phyloP scores from a whole-genome alignment of 306 rosid species.

The Luffa aegyptiaca region DNA sequence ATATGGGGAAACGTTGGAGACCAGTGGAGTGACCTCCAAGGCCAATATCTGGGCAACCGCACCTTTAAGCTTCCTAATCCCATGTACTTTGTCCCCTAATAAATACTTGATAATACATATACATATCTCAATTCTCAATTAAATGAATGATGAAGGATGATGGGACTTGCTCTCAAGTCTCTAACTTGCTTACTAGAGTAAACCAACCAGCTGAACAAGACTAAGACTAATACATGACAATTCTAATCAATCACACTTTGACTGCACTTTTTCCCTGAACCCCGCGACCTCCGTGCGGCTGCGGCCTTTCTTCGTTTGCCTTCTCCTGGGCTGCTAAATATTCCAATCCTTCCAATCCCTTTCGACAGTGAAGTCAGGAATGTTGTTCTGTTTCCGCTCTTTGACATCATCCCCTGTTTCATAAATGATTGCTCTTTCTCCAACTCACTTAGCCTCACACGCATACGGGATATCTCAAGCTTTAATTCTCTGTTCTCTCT shows the following conservation, averaged over 20 bases:
- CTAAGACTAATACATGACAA: neutral
- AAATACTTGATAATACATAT: no score
- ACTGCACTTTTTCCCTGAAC: neutral
- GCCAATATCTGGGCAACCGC: no score
- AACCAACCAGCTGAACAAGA: no score
- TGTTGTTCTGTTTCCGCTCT: constrained; percentile 54
- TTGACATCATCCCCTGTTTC: constrained; percentile 78
- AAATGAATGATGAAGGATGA: no score
- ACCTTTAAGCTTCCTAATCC: no score
- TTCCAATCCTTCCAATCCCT: constrained; percentile 70
- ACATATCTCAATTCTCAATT: no score
- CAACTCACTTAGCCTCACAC: constrained; percentile 82
- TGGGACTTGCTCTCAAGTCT: no score
- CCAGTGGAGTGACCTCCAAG: no score
- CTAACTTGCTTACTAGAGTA: neutral
- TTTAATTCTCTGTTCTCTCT: constrained; percentile 81
- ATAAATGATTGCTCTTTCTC: constrained; percentile 78
- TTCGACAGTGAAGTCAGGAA: constrained; percentile 68
- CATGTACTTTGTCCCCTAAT: no score
- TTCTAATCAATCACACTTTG: neutral
- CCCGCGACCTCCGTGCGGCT: constrained; percentile 10
- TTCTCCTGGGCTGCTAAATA: constrained; percentile 49
- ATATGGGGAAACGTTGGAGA: no score
- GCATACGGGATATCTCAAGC: constrained; percentile 75
- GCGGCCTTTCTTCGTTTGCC: constrained; percentile 17